These are phyloP conservation scores for Yarrowia hollandica DNA, from an alignment of 805 yeast species.

Conservation along the genomic window DNA sequence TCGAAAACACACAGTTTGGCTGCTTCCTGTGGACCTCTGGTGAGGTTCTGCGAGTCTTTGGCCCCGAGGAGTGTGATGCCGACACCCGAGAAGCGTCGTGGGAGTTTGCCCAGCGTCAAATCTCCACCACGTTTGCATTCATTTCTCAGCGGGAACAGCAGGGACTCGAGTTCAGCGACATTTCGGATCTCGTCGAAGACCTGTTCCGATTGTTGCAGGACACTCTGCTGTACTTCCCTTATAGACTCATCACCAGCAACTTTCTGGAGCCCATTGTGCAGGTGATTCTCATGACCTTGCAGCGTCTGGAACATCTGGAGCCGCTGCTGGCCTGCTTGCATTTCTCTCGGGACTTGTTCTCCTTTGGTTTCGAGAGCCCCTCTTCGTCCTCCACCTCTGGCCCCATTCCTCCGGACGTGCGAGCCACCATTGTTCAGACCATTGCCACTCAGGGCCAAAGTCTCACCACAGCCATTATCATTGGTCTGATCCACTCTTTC, in stretches of 20 bases:
- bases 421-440: constrained; percentile 50
- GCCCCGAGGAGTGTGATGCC: constrained; percentile 49
- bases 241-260: constrained; percentile 48
- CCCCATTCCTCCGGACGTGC: constrained; percentile 56
- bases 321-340: constrained; percentile 70
- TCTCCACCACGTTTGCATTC: constrained; percentile 53
- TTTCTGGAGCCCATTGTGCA: constrained; percentile 51
- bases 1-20: constrained; percentile 67
- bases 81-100: constrained; percentile 62
- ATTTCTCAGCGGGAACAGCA: constrained; percentile 30
- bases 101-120: constrained; percentile 70
- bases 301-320: constrained; percentile 60
- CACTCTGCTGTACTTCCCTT: constrained; percentile 71
- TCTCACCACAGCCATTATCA: constrained; percentile 54
- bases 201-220: constrained; percentile 79
- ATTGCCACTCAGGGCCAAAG: constrained; percentile 58
- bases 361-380: constrained; percentile 82
- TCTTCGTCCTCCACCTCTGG: constrained; percentile 65
- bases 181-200: constrained; percentile 80
- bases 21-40: constrained; percentile 93
- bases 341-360: constrained; percentile 73
- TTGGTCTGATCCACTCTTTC: constrained; percentile 70
- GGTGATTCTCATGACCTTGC: constrained; percentile 56
- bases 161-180: constrained; percentile 36
- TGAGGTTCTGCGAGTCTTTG: constrained; percentile 62